Percentiles rank a stretch among this genome's conserved stretches.
phyloP scores from a whole-genome alignment of 2,329 filamentous ascomycete species.

The Metarhizium humberi region DNA sequence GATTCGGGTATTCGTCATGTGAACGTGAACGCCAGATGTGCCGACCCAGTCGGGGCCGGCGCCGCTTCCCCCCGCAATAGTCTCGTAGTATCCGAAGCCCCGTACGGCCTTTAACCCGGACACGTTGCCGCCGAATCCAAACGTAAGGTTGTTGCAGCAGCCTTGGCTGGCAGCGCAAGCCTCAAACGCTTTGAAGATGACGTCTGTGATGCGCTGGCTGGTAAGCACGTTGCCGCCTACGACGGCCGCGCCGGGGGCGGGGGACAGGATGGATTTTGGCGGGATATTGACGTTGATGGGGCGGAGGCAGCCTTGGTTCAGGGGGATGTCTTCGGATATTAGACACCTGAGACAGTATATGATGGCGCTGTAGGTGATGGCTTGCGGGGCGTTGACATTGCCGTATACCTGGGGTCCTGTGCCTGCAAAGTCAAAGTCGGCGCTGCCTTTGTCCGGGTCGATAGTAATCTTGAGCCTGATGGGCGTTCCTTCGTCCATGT shows the following conservation, averaged over 20 bases:
- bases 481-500: constrained; percentile 77
- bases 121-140: constrained; percentile 54
- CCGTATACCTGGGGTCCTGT: constrained; percentile 74
- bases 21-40: constrained; percentile 33
- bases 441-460: constrained; percentile 64
- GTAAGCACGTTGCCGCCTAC: constrained; percentile 68
- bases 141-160: constrained; percentile 77
- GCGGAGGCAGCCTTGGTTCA: constrained; percentile 74
- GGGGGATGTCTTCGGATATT: constrained; percentile 71
- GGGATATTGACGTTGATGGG: constrained; percentile 69
- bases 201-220: constrained; percentile 34
- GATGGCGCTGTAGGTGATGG: constrained; percentile 77
- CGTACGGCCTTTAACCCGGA: constrained; percentile 26
- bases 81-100: constrained; percentile 50
- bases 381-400: constrained; percentile 73
- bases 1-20: constrained; percentile 74
- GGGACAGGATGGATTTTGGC: constrained; percentile 62
- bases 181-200: constrained; percentile 58
- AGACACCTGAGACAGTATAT: constrained; percentile 77
- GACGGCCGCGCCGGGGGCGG: constrained; percentile 68
- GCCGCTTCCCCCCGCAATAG: constrained; percentile 53
- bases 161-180: constrained; percentile 74
- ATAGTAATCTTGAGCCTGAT: constrained; percentile 69
- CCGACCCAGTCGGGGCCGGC: constrained; percentile 49
- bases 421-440: constrained; percentile 70